Percentiles rank a stretch among this genome's conserved stretches.
These are phyloP conservation scores for Inga laurina DNA, from an alignment of 306 rosid genomes.

Conservation along the genomic window DNA sequence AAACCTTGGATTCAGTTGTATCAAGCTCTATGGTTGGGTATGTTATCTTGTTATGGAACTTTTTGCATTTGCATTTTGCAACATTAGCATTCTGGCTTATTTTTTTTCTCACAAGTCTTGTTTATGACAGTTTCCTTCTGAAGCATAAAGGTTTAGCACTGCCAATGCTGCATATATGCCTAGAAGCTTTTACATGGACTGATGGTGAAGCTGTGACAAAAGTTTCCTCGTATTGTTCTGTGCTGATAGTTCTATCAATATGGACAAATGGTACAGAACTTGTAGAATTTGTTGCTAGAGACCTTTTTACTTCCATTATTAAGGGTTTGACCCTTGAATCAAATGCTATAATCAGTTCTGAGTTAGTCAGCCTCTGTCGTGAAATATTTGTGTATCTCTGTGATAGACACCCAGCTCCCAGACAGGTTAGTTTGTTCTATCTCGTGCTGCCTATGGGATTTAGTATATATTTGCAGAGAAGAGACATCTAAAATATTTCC, in stretches of 20 bases:
- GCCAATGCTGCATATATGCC: conserved; percentile 68
- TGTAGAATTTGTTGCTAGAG: conserved; percentile 71
- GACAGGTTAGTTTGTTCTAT: conserved; percentile 72
- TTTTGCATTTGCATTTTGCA: conserved; percentile 25
- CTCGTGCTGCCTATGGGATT: not conserved
- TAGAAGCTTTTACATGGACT: conserved; percentile 87
- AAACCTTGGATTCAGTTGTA: conserved; percentile 68
- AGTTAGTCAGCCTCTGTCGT: conserved; percentile 82
- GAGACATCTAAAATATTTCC: conserved; percentile 24
- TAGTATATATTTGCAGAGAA: conserved; percentile 2
- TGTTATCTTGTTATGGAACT: conserved; percentile 37
- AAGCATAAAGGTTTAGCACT: conserved; percentile 74
- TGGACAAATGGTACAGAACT: conserved; percentile 68
- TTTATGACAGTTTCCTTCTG: conserved; percentile 73
- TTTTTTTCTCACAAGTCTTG: conserved; percentile 17
- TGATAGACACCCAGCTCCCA: conserved; percentile 86
- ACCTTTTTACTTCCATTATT: conserved; percentile 82
- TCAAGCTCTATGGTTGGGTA: conserved; percentile 92
- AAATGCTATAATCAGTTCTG: conserved; percentile 88
- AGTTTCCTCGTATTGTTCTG: conserved; percentile 72
- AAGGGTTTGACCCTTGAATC: conserved; percentile 92
- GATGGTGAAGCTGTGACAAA: conserved; percentile 85
- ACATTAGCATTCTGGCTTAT: not conserved
- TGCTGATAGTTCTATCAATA: conserved; percentile 60
- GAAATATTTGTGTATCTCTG: conserved; percentile 83